phyloP scores from a whole-genome alignment of 2,329 filamentous ascomycete genomes.

The Trichoderma koningiopsis region DNA sequence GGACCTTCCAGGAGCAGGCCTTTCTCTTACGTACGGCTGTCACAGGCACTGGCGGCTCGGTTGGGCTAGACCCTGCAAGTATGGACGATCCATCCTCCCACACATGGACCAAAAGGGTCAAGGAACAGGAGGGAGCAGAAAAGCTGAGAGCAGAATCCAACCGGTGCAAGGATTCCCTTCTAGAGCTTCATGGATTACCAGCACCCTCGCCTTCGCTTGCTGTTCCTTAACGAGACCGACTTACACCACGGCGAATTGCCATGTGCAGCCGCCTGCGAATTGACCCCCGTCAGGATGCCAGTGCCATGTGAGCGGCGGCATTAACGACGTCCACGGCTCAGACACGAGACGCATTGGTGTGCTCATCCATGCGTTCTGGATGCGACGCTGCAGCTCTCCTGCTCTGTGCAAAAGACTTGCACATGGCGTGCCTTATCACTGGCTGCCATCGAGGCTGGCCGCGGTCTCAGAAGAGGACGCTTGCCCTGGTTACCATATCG shows the following conservation, averaged over 20 bases:
- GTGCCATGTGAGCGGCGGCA: conserved; percentile 13
- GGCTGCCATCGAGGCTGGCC: background rate
- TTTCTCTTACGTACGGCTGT: background rate
- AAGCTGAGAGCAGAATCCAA: background rate
- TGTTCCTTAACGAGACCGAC: conserved; percentile 1
- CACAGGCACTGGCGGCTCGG: background rate
- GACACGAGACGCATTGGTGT: conserved; percentile 1
- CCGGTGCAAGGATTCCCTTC: background rate
- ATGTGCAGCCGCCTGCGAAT: conserved; percentile 17
- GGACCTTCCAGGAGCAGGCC: background rate
- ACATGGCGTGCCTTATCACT: background rate
- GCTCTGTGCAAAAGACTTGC: background rate
- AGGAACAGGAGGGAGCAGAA: background rate
- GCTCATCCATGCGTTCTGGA: conserved; percentile 4
- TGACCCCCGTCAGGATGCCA: conserved; percentile 10
- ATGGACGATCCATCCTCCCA: conserved; percentile 7
- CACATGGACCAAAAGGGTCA: background rate
- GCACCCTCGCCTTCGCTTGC: conserved; percentile 2
- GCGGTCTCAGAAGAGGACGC: background rate
- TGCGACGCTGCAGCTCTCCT: conserved; percentile 4
- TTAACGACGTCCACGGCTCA: background rate
- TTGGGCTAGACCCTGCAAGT: conserved; percentile 16
- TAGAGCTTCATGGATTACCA: background rate
- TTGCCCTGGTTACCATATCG: background rate
- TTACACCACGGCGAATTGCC: conserved; percentile 21